phyloP scores from a whole-genome alignment of 495 filamentous ascomycete species.

The Hypomontagnella submonticulosa region DNA sequence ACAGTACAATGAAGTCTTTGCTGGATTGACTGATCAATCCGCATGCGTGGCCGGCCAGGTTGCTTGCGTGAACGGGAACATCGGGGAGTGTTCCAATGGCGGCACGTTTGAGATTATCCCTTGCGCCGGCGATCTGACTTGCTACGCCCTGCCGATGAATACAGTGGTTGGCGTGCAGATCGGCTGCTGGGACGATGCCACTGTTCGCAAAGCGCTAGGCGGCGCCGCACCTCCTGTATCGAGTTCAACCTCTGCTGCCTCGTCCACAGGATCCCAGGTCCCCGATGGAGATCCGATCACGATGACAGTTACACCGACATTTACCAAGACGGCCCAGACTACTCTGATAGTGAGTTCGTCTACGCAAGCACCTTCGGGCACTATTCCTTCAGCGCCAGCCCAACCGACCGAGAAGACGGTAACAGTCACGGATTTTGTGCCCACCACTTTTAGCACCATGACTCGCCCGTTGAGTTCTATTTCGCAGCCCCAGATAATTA shows the following conservation, averaged over 20 bases:
- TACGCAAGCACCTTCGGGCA: conserved; percentile 6
- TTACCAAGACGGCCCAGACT: conserved; percentile 31
- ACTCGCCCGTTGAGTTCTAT: conserved; percentile 28
- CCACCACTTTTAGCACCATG: conserved; percentile 34
- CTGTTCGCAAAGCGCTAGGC: conserved; percentile 46
- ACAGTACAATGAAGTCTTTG: conserved; percentile 52
- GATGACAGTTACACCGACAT: conserved; percentile 32
- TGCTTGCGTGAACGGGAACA: conserved; percentile 54
- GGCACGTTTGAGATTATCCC: conserved; percentile 47
- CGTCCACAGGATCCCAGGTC: not conserved
- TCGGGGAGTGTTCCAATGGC: conserved; percentile 46
- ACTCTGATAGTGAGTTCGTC: conserved; percentile 27
- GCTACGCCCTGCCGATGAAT: conserved; percentile 57
- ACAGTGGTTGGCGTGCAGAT: conserved; percentile 50
- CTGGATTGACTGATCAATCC: conserved; percentile 50
- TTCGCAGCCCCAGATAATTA: conserved; percentile 19
- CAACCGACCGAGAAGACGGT: conserved; percentile 27
- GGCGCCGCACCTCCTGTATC: conserved; percentile 13
- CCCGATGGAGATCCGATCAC: conserved; percentile 17
- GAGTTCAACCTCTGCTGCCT: conserved; percentile 19
- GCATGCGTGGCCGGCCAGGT: conserved; percentile 52
- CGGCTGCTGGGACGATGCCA: conserved; percentile 48
- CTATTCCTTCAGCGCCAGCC: conserved; percentile 2
- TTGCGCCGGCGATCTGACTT: conserved; percentile 47
- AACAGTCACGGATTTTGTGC: conserved; percentile 31